phyloP scores from a whole-genome alignment of 2,329 filamentous ascomycete species.

The Colletotrichum karsti region DNA sequence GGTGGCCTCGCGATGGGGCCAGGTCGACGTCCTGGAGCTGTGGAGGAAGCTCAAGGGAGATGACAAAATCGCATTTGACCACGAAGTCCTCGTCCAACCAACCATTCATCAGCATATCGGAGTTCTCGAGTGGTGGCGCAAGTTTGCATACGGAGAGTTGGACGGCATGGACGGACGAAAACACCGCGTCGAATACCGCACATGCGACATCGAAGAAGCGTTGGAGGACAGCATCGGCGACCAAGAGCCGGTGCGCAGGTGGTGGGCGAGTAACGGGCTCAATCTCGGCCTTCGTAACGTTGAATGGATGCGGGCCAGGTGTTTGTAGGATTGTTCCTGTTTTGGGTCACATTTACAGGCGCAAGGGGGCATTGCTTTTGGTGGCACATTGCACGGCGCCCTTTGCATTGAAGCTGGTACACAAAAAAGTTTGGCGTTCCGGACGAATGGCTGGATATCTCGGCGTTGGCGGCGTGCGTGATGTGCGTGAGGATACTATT shows the following conservation, averaged over 20 bases:
- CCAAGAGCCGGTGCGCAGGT: constrained; percentile 77
- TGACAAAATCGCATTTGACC: constrained; percentile 76
- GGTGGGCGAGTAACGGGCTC: constrained; percentile 89
- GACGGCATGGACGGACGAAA: constrained; percentile 61
- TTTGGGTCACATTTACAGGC: not conserved
- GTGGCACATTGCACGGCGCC: not conserved
- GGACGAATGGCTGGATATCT: not conserved
- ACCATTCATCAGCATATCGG: constrained; percentile 87
- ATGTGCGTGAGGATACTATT: not conserved
- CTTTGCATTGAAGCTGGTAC: constrained; percentile 6
- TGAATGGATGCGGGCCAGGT: constrained; percentile 88
- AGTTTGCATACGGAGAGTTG: constrained; percentile 66
- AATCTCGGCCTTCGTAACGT: constrained; percentile 84
- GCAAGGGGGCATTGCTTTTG: not conserved
- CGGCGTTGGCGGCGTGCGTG: constrained; percentile 5
- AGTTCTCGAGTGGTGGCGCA: constrained; percentile 93
- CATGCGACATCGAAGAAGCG: constrained; percentile 94
- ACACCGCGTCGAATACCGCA: constrained; percentile 88
- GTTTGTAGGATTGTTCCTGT: constrained; percentile 55
- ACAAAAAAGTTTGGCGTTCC: constrained; percentile 13
- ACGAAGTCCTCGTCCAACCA: constrained; percentile 83
- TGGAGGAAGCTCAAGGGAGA: constrained; percentile 80
- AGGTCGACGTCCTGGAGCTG: constrained; percentile 82
- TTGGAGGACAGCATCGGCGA: constrained; percentile 85
- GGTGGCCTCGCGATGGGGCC: constrained; percentile 84